Base-by-base conservation (phyloP, 225 moss, liverwort and hornwort species). In the Ulota crispa region DNA sequence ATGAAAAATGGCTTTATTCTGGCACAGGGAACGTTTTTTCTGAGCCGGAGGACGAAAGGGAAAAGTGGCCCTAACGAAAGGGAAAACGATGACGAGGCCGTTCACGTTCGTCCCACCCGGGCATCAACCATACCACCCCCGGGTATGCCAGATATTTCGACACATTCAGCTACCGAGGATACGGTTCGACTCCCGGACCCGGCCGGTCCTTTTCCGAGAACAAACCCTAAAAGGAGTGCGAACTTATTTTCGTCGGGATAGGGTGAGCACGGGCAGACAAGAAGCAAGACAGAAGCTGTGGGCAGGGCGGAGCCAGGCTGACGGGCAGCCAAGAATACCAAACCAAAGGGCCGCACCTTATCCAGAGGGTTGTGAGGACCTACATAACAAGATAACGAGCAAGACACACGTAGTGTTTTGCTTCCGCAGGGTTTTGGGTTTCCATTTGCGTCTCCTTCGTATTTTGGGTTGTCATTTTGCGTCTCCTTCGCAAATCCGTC, bases 291-390 rank as follows among this genome's bases (percentile, higher is more conserved):
- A 20, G 32, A 81, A 66, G 81, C 75, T 74, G 82, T 82, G 82
- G 82, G 82, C 82, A 75, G 75, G 82, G 68, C 56, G 57, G 32
- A 59, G 82, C 82, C 82, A 82, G 68, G 75, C 68, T 57, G 75
- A 31, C 68, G 75, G 75, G 82, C 82, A 75, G 75, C 59, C 12
- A 2, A 14, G 67, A 6, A 55, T 32, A 31, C 11, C n/a, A 42
- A 75, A 66, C 16, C 75, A 9, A n/a, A 11, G 18, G 16, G n/a
- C 68, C 13, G 18, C 57, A 75, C 82, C 82, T 82, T 82, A 82
- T 82, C 82, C 82, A 82, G 52, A 82, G n/a, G n/a, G 68, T 57
- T 12, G 68, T 32, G 57, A 67, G 67, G 75, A 75, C 45, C 82
- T 76, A 81, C 82, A 68, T 75, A 82, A 68, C 54, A 67, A 32